Percentiles rank a stretch among this genome's conserved stretches.
Evolutionary conservation across 1,284 basidiomycete species (phyloP).

Genomic region (Naganishia sp.): DNA sequence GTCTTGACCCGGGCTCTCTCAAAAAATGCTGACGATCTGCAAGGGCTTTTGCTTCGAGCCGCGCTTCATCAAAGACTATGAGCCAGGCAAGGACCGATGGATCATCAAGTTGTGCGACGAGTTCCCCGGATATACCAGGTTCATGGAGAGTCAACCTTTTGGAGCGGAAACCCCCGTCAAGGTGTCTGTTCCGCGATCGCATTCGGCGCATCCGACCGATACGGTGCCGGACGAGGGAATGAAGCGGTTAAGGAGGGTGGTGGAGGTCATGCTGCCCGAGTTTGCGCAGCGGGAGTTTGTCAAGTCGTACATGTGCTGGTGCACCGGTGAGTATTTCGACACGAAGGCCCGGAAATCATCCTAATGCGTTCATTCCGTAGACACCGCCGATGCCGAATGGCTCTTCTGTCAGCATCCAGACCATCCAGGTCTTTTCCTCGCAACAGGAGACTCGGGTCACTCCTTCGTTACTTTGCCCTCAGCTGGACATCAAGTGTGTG

Average conservation of each 20-base stretch:
- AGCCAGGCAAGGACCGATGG: slow-evolving; percentile 26
- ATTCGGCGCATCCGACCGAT: slow-evolving; percentile 48
- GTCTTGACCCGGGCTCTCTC: slow-evolving; percentile 35
- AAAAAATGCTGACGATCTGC: slow-evolving; percentile 27
- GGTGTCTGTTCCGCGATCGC: slow-evolving; percentile 49
- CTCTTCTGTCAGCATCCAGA: slow-evolving; percentile 45
- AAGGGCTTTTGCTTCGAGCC: slow-evolving; percentile 43
- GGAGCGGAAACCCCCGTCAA: slow-evolving; percentile 33
- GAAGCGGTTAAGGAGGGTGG: slow-evolving; percentile 33
- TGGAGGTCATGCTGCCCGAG: slow-evolving; percentile 43
- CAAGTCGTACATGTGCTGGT: slow-evolving; percentile 50
- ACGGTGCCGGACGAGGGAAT: slow-evolving; percentile 46
- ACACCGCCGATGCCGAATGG: slow-evolving; percentile 45
- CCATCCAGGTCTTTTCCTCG: slow-evolving; percentile 42
- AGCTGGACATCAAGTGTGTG: slow-evolving; percentile 51
- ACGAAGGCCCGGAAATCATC: background rate
- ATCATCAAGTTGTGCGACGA: slow-evolving; percentile 48
- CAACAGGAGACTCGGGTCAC: slow-evolving; percentile 46
- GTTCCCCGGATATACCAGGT: slow-evolving; percentile 43
- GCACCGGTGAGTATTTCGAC: slow-evolving; percentile 34
- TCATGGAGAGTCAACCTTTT: slow-evolving; percentile 36
- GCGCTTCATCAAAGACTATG: slow-evolving; percentile 16
- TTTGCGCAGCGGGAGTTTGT: slow-evolving; percentile 41
- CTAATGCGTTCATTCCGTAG: slow-evolving; percentile 25
- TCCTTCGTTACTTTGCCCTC: slow-evolving; percentile 53